Evolutionary conservation across 2,329 filamentous ascomycete species (phyloP), one percentile per base, ranked within the genome.

Genomic region (Cordyceps javanica): DNA sequence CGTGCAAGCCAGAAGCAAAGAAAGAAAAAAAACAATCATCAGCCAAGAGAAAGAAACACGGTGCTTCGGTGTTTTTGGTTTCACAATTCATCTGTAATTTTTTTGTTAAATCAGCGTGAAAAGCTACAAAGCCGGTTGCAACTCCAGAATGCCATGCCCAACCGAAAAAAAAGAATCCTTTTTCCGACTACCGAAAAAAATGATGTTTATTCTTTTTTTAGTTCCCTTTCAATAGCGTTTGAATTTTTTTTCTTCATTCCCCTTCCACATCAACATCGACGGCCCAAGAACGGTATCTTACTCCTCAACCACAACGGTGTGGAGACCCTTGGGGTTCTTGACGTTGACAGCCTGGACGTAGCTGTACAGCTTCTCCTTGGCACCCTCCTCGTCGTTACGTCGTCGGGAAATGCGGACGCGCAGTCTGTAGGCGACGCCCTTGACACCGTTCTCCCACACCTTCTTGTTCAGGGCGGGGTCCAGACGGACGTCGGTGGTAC

Each of bases 401-500:
- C 96, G 95, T 81, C 94, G 91, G 75, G 91, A 96, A 82, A 99
- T 97, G 81, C 95, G 91, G 75, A 99, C 87, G 73, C 94, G 93
- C 71, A 99, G 85, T 79, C 95, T 89, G 89, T 88, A 97, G 69
- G 93, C 91, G 68, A 97, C 92, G 73, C 94, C 95, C 90, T 97
- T 99, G 84, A 99, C 87, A 78, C 94, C 94, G 74, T 88, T 83
- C 82, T 99, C 94, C 94, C 94, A 99, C 77, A 99, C 93, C 87
- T 99, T 97, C 90, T 99, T 99, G 89, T 99, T 99, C 74, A 99
- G 82, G 82, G 94, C 89, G 73, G 94, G 94, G 86, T 99, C 94
- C 75, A 99, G 81, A 72, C 94, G 94, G 81, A 99, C 94, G 76
- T 99, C 94, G 73, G 84, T 80, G 80, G 94, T 99, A 75, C 93